phyloP scores from a whole-genome alignment of 2,329 filamentous ascomycete species.

The Fusarium begoniae region DNA sequence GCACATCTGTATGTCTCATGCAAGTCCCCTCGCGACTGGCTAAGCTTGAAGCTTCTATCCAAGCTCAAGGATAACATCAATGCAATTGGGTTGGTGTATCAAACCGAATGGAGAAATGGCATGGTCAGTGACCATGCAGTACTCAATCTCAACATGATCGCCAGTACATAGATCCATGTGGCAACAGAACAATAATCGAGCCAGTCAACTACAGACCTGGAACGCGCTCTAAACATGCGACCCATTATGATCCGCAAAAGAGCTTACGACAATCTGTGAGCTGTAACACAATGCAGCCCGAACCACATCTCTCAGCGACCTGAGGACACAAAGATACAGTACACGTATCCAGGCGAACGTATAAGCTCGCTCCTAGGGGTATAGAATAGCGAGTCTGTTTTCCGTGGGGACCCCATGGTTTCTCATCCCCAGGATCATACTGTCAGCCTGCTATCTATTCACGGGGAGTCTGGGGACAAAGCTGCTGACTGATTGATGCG shows the following conservation, averaged over 20 bases:
- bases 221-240: conserved; percentile 1
- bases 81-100: neutral
- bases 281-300: neutral
- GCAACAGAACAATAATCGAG: neutral
- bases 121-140: neutral
- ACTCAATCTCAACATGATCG: conserved; percentile 4
- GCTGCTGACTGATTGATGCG: neutral
- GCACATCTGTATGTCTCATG: neutral
- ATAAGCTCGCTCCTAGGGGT: neutral
- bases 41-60: neutral
- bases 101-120: neutral
- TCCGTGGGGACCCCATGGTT: conserved; percentile 22
- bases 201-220: neutral
- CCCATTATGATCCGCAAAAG: conserved; percentile 4
- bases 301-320: neutral
- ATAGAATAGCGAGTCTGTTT: neutral
- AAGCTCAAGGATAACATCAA: neutral
- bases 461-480: conserved; percentile 9
- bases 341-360: neutral
- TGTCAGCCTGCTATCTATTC: neutral
- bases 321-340: neutral
- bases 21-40: neutral
- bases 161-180: neutral
- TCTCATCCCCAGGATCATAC: conserved; percentile 6
- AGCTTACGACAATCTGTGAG: conserved; percentile 1